Evolutionary conservation across 2,329 filamentous ascomycete species (phyloP), one percentile per base, ranked within the genome.

Genomic region (Plectosphaerella sp.): DNA sequence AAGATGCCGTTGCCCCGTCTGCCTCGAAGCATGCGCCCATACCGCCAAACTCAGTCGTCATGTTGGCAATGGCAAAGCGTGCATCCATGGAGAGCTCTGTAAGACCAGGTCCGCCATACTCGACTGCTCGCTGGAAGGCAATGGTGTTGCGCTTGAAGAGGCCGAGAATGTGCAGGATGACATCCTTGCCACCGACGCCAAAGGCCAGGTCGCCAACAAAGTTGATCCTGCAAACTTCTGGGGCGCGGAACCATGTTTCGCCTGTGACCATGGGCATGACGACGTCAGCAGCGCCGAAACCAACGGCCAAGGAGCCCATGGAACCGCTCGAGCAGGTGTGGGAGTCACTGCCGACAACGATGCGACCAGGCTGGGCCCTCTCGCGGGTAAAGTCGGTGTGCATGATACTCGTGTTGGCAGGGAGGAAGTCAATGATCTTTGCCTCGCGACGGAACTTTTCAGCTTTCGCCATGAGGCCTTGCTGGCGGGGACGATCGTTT

Each of bases 301-400:
- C 74, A n/a, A 77, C 71, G 3, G 71, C 66, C 9, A 77, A 60
- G 35, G 64, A 68, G 0, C 69, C 67, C 24, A 75, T 60, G 1
- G 67, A 66, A 1, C 74, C 74, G 2, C 70, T 64, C 2, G 70
- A 74, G 51, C 73, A 76, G 2, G 74, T 76, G 54, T 77, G 74
- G 2, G 71, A 74, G 56, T 78, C 74, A 16, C 66, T 67, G 0
- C 72, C 74, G 15, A 77, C 64, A 4, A 72, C 59, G 0, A 77
- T 57, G 62, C 68, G 68, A 2, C 74, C 74, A 0, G 74, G 74
- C 57, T 76, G 67, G 3, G 71, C 70, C 42, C 73, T 58, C 54
- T 75, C 67, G 8, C 74, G 63, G 22, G 60, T 67, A 53, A 77
- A 77, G 48, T 77, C 74, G 0, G 73, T 87, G 65, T 48, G 46